These are phyloP conservation scores for Hyaloperonospora brassicae DNA, from an alignment of 352 stramenopile genomes.

Conservation along the genomic window DNA sequence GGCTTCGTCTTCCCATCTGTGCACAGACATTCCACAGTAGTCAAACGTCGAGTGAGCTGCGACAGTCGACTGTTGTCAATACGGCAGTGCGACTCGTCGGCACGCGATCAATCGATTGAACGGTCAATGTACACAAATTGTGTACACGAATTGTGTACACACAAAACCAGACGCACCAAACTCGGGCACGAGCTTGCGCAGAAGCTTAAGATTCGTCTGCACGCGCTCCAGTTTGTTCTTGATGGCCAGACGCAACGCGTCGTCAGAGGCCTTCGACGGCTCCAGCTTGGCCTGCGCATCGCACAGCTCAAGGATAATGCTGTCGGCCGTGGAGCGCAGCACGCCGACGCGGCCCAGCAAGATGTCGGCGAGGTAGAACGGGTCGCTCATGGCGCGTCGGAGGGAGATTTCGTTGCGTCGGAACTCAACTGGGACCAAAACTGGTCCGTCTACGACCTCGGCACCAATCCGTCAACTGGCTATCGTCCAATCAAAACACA, in stretches of 20 bases:
- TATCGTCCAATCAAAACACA: no score
- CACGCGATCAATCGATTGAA: neutral
- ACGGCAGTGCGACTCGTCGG: neutral
- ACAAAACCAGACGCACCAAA: constrained; percentile 39
- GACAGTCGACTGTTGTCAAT: no score
- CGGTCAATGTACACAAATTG: neutral
- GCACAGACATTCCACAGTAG: neutral
- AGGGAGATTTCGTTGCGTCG: no score
- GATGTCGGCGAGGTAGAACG: constrained; percentile 84
- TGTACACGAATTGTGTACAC: no score
- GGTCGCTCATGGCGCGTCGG: constrained; percentile 60
- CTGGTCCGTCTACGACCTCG: no score
- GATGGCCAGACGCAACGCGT: constrained; percentile 65
- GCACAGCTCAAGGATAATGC: constrained; percentile 78
- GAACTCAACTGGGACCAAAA: no score
- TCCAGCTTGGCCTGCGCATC: constrained; percentile 64
- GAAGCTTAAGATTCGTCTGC: constrained; percentile 80
- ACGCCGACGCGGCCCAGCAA: constrained; percentile 74
- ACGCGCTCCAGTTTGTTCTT: constrained; percentile 83
- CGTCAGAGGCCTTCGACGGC: constrained; percentile 35
- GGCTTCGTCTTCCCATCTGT: constrained; percentile 81
- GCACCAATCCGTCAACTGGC: no score
- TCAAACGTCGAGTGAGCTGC: neutral
- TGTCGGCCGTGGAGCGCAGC: constrained; percentile 75
- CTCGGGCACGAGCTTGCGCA: constrained; percentile 75